Conservation (phyloP, 164 flowering plant genomes). For the Brasenia schreberi region DNA sequence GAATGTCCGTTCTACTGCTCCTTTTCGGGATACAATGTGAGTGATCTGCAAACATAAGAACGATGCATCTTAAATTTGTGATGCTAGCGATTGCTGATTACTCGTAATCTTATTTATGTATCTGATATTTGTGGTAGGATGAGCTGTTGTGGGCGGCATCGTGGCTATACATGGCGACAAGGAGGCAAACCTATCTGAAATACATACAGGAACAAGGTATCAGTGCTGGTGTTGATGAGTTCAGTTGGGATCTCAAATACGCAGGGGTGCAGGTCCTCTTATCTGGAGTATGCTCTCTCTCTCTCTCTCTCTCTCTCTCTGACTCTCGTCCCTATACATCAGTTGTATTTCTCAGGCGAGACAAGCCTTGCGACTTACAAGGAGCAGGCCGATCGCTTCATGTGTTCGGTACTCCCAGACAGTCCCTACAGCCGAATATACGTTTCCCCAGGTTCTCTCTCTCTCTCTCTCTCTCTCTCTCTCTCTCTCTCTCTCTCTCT, state of each 20-base stretch:
- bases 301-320: not conserved
- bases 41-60: not conserved
- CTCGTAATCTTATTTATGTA: no score
- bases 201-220: constrained; percentile 53
- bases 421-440: constrained; percentile 51
- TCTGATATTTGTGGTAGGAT: constrained; percentile 36
- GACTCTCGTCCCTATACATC: constrained; percentile 1
- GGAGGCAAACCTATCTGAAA: constrained; percentile 25
- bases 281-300: constrained; percentile 24
- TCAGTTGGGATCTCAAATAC: constrained; percentile 93
- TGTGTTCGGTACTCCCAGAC: constrained; percentile 60
- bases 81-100: no score
- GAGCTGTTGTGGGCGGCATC: constrained; percentile 95
- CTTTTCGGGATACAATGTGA: constrained; percentile 79
- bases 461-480: no score
- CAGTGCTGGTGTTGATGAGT: constrained; percentile 51
- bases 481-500: no score
- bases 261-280: constrained; percentile 81
- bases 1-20: constrained; percentile 97
- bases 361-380: constrained; percentile 27
- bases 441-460: constrained; percentile 48
- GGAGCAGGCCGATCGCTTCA: constrained; percentile 52
- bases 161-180: constrained; percentile 70
- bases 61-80: no score
- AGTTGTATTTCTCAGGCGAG: constrained; percentile 51